Evolutionary conservation across 2,329 filamentous ascomycete genomes (phyloP), one percentile per base, ranked within the genome.

Genomic region (Metarhizium robertsii): DNA sequence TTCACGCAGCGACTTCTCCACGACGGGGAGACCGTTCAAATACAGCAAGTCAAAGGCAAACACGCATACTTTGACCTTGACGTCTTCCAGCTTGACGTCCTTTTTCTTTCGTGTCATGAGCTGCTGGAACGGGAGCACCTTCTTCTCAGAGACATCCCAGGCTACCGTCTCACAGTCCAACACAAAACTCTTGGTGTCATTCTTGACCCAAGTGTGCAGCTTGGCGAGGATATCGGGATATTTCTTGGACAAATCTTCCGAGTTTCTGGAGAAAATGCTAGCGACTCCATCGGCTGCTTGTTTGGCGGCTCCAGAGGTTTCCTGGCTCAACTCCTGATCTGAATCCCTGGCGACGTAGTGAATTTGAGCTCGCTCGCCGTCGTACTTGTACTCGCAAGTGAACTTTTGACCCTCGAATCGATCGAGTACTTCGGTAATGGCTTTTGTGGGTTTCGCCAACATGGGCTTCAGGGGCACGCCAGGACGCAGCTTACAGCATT

Each of bases 331-430:
- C 54, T 90, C 79, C 57, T 87, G 75, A 2, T 83, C 76, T 10
- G 88, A 81, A 59, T 92, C 88, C 59, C 90, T 89, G 4, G 92
- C 86, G 36, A 97, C 90, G 62, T 95, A 99, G 69, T 99, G 94
- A 52, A 99, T 97, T 68, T 99, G 94, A n/a, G 94, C 94, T 67
- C 94, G 81, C 71, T 99, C 94, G 51, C 94, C 94, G 65, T 99
- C 94, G 66, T 99, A 99, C 71, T 99, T 99, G 79, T 95, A 99
- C 69, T 99, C 94, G 73, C 94, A 99, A 1, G 94, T 97, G 66
- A 99, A 99, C 30, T 87, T 88, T 67, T 96, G 94, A 60, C 88
- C 85, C 68, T 97, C 94, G 61, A 99, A 99, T 5, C 94, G 88
- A 71, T 99, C 92, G 11, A 99, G 79, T 0, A 99, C 94, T 72